These are phyloP conservation scores for Vaccinium vitisidaea DNA, from an alignment of 148 eudicot species.

Conservation along the genomic window DNA sequence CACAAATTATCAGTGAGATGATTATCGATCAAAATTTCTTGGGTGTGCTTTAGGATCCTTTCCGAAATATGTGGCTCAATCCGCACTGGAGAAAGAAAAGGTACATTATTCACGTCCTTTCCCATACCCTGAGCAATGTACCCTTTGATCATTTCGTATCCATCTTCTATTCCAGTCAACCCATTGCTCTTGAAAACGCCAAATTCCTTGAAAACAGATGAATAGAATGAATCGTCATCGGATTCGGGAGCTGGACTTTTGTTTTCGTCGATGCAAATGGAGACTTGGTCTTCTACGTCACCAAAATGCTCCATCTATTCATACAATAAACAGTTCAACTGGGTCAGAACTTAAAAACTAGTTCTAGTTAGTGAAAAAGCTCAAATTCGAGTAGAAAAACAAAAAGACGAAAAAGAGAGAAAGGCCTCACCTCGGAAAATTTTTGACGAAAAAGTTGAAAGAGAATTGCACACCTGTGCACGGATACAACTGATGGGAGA, in stretches of 20 bases:
- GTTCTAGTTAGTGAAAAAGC: no score
- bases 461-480: no score
- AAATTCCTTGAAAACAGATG: background rate
- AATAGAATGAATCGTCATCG: background rate
- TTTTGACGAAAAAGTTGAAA: background rate
- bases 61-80: constrained; percentile 58
- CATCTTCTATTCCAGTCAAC: background rate
- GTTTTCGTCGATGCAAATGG: background rate
- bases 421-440: background rate
- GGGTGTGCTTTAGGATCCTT: constrained; percentile 31
- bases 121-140: no score
- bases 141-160: background rate
- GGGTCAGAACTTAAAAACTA: background rate
- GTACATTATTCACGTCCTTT: no score
- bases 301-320: background rate
- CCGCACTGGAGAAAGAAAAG: background rate
- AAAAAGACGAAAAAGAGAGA: background rate
- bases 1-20: background rate
- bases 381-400: background rate
- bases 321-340: background rate
- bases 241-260: background rate
- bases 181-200: background rate
- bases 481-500: no score
- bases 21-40: constrained; percentile 14
- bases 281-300: background rate